Base-by-base conservation (phyloP, 2,329 filamentous ascomycete species). In the Aspergillus sp. region DNA sequence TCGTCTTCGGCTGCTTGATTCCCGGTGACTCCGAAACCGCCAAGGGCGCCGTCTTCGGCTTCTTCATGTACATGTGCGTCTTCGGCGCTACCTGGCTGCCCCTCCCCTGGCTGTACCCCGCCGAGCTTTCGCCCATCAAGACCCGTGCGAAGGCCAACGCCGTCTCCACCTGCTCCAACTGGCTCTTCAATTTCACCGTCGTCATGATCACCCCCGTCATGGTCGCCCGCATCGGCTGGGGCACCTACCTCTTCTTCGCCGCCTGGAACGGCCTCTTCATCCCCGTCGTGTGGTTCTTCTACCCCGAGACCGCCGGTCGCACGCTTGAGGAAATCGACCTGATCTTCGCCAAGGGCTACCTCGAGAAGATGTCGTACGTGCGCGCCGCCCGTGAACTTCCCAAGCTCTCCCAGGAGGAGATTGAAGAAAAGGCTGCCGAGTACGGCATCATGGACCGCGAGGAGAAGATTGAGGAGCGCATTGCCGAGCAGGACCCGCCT, bases 31-130 rank as follows among this genome's bases (percentile, higher is more conserved):
- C 32, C 3, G 27, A 38, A 12, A 43, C 41, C 9, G 50, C 55
- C 23, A 54, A 54, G 42, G 56, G 56, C 30, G 51, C 54, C 19
- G 48, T 46, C 12, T 53, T 57, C 6, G 50, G 53, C 82, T 20
- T 84, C 54, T 63, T 63, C 51, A 4, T 43, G 22, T 43, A 43
- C 41, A 43, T 43, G 41, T 43, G 41, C 10, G 20, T 43, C 41
- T 43, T 43, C 4, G 41, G 41, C 3, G 41, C 41, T 6, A 43
- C 41, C 41, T 43, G 41, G 41, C 12, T 43, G 22, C 41, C 41
- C n/a, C 41, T 43, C 0, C 41, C 41, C 22, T 43, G 41, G 41
- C 20, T 43, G 10, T 43, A 43, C 23, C 41, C 41, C 41, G 41
- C 41, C 10, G 41, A 43, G 15, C 41, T 43, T n/a, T 43, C 41